Evolutionary conservation across 768 basidiomycete species (phyloP).

Genomic region (Phylloporus sp.): DNA sequence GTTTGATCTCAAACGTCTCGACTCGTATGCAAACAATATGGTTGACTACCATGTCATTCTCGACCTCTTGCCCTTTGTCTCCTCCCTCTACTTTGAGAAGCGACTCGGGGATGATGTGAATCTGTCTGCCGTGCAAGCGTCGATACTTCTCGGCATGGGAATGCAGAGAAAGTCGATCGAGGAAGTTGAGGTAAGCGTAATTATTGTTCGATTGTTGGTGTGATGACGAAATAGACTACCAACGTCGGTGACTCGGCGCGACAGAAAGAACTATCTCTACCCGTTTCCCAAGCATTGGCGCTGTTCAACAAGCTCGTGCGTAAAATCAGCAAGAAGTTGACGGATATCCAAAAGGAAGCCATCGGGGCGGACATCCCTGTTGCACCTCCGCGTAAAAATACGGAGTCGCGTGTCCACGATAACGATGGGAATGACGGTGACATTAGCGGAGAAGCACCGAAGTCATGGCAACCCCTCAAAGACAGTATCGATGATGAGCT

Average conservation of each 20-base stretch:
- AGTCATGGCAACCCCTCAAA: slow-evolving; percentile 42
- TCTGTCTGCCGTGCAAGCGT: slow-evolving; percentile 85
- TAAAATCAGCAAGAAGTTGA: slow-evolving; percentile 71
- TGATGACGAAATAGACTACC: slow-evolving; percentile 1
- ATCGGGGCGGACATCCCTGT: slow-evolving; percentile 60
- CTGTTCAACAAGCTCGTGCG: slow-evolving; percentile 88
- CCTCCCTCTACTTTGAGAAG: slow-evolving; percentile 80
- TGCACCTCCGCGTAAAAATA: slow-evolving; percentile 27
- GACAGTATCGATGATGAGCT: slow-evolving; percentile 60
- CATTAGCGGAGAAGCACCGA: slow-evolving; percentile 1
- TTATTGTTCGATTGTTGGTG: background rate
- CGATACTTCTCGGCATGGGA: slow-evolving; percentile 85
- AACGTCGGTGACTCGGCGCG: background rate
- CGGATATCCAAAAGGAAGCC: slow-evolving; percentile 74
- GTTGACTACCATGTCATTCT: slow-evolving; percentile 95
- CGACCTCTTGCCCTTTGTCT: slow-evolving; percentile 80
- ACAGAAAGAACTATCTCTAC: slow-evolving; percentile 74
- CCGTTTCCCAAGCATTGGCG: slow-evolving; percentile 83
- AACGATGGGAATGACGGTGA: slow-evolving; percentile 10
- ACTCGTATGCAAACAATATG: slow-evolving; percentile 93
- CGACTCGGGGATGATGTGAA: slow-evolving; percentile 59
- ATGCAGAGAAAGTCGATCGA: slow-evolving; percentile 87
- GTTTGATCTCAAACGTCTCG: slow-evolving; percentile 92
- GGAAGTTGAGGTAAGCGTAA: slow-evolving; percentile 68
- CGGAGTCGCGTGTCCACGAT: slow-evolving; percentile 12